Conservation (phyloP, 2,329 filamentous ascomycete species). For the Claviceps fusiformis region DNA sequence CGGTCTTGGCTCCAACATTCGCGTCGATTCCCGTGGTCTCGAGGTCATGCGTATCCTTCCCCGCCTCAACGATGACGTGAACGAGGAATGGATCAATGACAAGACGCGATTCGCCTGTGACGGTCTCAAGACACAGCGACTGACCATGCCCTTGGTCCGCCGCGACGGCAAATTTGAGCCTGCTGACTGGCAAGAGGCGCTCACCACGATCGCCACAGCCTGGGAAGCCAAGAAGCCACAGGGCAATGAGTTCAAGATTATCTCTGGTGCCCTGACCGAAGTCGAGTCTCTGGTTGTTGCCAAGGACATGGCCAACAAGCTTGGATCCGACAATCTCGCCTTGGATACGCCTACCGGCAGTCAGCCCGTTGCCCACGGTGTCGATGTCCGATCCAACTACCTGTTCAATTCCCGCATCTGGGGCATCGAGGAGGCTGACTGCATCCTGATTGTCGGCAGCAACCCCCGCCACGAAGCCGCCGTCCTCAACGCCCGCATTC, state of each 20-base stretch:
- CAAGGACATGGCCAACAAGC: constrained; percentile 93
- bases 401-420: constrained; percentile 92
- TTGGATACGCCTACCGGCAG: constrained; percentile 79
- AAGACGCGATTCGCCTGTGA: constrained; percentile 95
- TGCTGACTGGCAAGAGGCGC: constrained; percentile 87
- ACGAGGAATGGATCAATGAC: constrained; percentile 99
- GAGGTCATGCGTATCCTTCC: constrained; percentile 94
- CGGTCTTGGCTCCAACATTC: constrained; percentile 84
- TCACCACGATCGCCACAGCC: constrained; percentile 72
- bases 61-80: constrained; percentile 90
- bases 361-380: constrained; percentile 75
- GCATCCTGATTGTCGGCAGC: constrained; percentile 82
- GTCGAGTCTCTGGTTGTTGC: constrained; percentile 88
- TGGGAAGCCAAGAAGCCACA: constrained; percentile 68
- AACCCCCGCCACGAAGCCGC: constrained; percentile 94
- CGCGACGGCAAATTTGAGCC: constrained; percentile 84
- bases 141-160: constrained; percentile 84
- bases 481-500: constrained; percentile 87
- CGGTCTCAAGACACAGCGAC: constrained; percentile 86
- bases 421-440: constrained; percentile 87
- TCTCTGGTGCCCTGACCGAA: constrained; percentile 84
- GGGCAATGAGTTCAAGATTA: constrained; percentile 89
- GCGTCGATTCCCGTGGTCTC: constrained; percentile 81
- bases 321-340: constrained; percentile 90
- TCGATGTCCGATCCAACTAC: constrained; percentile 90